Evolutionary conservation across 2,329 filamentous ascomycete species (phyloP).

Genomic region (Pseudovirgaria hyperparasitica): DNA sequence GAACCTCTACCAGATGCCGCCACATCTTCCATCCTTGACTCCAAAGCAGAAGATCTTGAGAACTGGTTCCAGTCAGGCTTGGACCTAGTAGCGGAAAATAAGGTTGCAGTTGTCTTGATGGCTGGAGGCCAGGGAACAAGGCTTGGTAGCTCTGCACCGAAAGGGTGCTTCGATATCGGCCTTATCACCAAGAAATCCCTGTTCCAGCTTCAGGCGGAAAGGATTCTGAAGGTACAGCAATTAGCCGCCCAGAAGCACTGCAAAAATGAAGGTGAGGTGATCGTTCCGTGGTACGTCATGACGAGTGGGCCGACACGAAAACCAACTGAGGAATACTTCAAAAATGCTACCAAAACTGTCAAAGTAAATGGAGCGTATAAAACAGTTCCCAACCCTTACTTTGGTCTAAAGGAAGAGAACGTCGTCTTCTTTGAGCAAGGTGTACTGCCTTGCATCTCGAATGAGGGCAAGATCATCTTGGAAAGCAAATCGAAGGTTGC

Average conservation of each 20-base stretch:
- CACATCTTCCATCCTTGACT: constrained; percentile 85
- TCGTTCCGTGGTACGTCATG: constrained; percentile 98
- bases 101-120: constrained; percentile 83
- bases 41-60: constrained; percentile 61
- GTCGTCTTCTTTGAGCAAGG: constrained; percentile 94
- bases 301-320: constrained; percentile 87
- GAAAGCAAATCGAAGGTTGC: constrained; percentile 84
- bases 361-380: too few relatives aligned
- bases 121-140: constrained; percentile 93
- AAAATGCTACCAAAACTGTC: too few relatives aligned
- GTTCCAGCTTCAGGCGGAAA: constrained; percentile 95
- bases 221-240: constrained; percentile 74
- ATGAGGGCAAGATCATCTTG: constrained; percentile 92
- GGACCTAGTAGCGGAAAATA: constrained; percentile 52
- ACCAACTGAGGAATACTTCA: constrained; percentile 88
- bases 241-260: constrained; percentile 61
- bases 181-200: constrained; percentile 86
- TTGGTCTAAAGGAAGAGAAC: constrained; percentile 75
- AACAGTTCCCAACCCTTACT: constrained; percentile 87
- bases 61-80: constrained; percentile 69
- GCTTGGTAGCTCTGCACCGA: constrained; percentile 85
- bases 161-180: constrained; percentile 95
- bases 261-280: constrained; percentile 37
- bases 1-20: constrained; percentile 81
- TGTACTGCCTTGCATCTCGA: constrained; percentile 90